Percentiles rank a stretch among this genome's conserved stretches.
phyloP scores from a whole-genome alignment of 345 rosid species.

The Luvunga scandens region DNA sequence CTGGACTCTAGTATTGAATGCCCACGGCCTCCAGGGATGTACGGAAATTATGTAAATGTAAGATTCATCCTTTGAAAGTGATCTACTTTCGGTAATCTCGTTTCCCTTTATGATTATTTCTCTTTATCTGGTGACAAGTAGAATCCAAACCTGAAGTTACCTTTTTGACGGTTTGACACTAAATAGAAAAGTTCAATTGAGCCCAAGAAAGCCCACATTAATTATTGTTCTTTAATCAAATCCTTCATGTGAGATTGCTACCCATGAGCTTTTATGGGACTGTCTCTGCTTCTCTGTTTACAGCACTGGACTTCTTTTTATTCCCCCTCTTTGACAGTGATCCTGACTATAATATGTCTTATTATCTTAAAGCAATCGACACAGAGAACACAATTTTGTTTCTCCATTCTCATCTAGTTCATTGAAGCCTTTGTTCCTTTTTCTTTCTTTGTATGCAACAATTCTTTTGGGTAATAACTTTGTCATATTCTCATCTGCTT shows the following conservation, averaged over 20 bases:
- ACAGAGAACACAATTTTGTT: not conserved
- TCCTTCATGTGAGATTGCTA: not conserved
- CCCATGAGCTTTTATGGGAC: not conserved
- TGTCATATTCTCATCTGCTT: conserved; percentile 8
- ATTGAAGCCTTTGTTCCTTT: not conserved
- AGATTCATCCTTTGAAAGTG: conserved; percentile 24
- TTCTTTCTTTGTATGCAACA: not conserved
- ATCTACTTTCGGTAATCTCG: not conserved
- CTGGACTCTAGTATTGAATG: conserved; percentile 74
- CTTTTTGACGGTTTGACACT: not conserved
- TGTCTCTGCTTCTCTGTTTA: not conserved
- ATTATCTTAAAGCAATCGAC: not conserved
- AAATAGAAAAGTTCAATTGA: not conserved
- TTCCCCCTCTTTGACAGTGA: not conserved
- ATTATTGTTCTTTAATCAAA: not conserved
- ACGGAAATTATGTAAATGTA: conserved; percentile 96
- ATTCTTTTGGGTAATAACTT: conserved; percentile 1
- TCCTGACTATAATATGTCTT: not conserved
- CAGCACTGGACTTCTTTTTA: not conserved
- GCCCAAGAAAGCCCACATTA: not conserved
- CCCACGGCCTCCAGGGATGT: conserved; percentile 89
- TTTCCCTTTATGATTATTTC: not conserved
- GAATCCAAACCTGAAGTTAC: not conserved
- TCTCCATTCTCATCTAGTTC: not conserved
- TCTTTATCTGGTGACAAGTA: not conserved